Percentiles rank a stretch among this genome's conserved stretches.
These are phyloP conservation scores for Pythium vanterpoolii DNA, from an alignment of 352 stramenopile species.

Conservation along the genomic window DNA sequence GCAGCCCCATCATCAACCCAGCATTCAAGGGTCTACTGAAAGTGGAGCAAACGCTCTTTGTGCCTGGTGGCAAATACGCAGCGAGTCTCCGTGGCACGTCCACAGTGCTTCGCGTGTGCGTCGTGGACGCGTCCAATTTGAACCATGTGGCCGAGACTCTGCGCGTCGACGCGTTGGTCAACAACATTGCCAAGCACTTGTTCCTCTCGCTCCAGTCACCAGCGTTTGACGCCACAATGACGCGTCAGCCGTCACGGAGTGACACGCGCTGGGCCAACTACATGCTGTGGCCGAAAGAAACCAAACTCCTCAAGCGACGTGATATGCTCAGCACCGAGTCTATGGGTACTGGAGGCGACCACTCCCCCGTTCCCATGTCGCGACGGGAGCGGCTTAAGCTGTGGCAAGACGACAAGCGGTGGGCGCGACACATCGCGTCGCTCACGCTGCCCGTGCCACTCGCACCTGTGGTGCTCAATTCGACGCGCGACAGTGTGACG, in stretches of 20 bases:
- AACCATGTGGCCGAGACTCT: conserved; percentile 60
- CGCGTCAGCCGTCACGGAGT: conserved; percentile 29
- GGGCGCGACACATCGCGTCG: conserved; percentile 57
- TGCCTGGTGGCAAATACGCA: conserved; percentile 38
- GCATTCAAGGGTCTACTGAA: conserved; percentile 10
- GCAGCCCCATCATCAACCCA: not conserved
- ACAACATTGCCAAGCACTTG: conserved; percentile 28
- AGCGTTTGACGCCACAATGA: conserved; percentile 58
- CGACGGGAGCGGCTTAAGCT: conserved; percentile 73
- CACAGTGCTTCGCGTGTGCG: conserved; percentile 61
- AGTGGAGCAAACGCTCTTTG: conserved; percentile 38
- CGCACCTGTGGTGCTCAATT: conserved; percentile 57
- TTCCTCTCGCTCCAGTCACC: conserved; percentile 44
- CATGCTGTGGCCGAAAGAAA: conserved; percentile 61
- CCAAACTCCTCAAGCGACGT: conserved; percentile 31
- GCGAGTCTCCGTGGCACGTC: not conserved
- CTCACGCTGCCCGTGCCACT: conserved; percentile 67
- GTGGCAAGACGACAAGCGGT: conserved; percentile 77
- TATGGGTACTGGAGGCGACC: not conserved
- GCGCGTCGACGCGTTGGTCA: conserved; percentile 43
- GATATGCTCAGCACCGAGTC: conserved; percentile 19
- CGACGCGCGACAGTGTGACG: conserved; percentile 43
- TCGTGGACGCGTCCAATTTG: conserved; percentile 73
- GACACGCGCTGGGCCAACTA: conserved; percentile 51
- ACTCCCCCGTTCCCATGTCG: conserved; percentile 34